phyloP scores from a whole-genome alignment of 768 basidiomycete species.

The Suillus cothurnatus region DNA sequence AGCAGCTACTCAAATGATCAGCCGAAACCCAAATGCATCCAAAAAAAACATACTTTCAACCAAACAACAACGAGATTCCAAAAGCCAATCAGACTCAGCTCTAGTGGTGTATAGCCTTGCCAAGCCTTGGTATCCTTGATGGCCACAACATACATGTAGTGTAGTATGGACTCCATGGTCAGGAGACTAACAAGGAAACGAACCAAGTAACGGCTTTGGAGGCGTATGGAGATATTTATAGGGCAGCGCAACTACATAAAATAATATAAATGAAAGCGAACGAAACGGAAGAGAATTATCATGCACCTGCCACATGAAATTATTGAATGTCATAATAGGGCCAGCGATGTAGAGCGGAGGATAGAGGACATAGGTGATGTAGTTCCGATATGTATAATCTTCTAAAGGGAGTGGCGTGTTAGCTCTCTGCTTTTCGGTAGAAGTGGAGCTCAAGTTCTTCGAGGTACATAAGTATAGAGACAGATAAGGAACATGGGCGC shows the following conservation, averaged over 20 bases:
- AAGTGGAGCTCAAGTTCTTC: constrained; percentile 29
- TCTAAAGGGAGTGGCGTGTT: constrained; percentile 53
- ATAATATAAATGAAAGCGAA: constrained; percentile 4
- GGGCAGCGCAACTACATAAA: constrained; percentile 61
- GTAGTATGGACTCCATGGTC: constrained; percentile 89
- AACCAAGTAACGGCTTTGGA: constrained; percentile 56
- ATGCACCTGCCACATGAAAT: constrained; percentile 90
- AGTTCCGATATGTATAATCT: constrained; percentile 70
- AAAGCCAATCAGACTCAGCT: constrained; percentile 92
- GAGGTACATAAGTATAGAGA: constrained; percentile 12
- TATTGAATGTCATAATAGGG: constrained; percentile 95
- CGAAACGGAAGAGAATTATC: neutral
- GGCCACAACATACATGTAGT: constrained; percentile 96
- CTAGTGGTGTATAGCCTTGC: constrained; percentile 72
- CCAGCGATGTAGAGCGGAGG: constrained; percentile 95
- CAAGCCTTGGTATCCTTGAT: constrained; percentile 91
- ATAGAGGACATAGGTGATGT: constrained; percentile 86
- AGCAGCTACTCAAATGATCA: constrained; percentile 59
- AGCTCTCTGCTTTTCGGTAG: constrained; percentile 64
- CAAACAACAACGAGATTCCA: constrained; percentile 97
- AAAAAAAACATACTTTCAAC: constrained; percentile 72
- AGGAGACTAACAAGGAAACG: constrained; percentile 74
- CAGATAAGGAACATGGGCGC: constrained; percentile 15
- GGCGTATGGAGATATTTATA: constrained; percentile 40
- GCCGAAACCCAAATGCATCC: neutral